Conservation (phyloP, 1,284 basidiomycete genomes). For the Heterobasidion parviporum region DNA sequence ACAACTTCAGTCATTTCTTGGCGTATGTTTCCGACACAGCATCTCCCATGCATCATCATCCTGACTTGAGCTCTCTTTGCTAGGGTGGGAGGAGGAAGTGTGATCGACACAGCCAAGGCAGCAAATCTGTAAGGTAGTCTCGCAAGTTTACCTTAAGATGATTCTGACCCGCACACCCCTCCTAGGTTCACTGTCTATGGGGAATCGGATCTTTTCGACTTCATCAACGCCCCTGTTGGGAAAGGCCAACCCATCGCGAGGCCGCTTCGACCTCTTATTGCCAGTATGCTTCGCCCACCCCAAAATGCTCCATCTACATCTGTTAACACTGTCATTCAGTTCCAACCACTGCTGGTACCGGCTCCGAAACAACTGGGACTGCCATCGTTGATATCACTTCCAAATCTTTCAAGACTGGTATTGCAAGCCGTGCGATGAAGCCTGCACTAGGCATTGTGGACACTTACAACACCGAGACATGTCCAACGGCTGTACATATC, state of each 20-base stretch:
- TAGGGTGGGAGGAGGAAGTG: constrained; percentile 90
- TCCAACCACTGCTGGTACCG: constrained; percentile 96
- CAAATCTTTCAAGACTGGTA: constrained; percentile 91
- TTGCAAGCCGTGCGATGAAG: constrained; percentile 86
- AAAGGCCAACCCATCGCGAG: constrained; percentile 83
- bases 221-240: constrained; percentile 94
- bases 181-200: constrained; percentile 79
- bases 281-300: constrained; percentile 31
- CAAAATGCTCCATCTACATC: not conserved
- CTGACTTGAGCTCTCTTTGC: not conserved
- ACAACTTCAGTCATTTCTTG: constrained; percentile 90
- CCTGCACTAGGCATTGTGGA: constrained; percentile 85
- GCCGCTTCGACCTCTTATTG: constrained; percentile 79
- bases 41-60: too few species aligned
- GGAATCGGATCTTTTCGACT: constrained; percentile 88
- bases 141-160: not conserved
- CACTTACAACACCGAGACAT: constrained; percentile 60
- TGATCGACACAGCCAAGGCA: constrained; percentile 92
- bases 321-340: constrained; percentile 30
- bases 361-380: constrained; percentile 96
- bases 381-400: constrained; percentile 93
- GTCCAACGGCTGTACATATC: constrained; percentile 77
- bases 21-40: constrained; percentile 47
- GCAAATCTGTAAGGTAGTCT: constrained; percentile 71
- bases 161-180: not conserved